Evolutionary conservation across 441 rosid species (phyloP), one percentile per base, ranked within the genome.

Genomic region (Syzygium syzygioides): DNA sequence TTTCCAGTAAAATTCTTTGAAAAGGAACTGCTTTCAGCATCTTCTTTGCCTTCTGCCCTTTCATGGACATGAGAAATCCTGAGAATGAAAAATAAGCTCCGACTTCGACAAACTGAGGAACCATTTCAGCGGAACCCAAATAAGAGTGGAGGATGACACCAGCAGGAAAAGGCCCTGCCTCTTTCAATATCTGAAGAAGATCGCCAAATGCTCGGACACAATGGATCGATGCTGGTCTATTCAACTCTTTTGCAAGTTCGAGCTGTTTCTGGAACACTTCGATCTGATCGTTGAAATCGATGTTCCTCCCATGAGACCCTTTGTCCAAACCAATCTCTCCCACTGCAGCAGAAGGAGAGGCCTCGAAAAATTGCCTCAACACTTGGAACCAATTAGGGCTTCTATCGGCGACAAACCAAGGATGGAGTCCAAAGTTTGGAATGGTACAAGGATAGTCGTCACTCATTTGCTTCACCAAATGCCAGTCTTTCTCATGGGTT

Each of bases 251-350:
- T 25, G 98, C 98, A 89, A 97, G 97, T 91, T 95, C 91, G 50
- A 97, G 96, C 91, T 98, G 99, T 92, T 92, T 94, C 88, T 80
- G 91, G 89, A 97, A 96, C 85, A 96, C 99, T 48, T 93, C 93
- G 86, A 95, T 94, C 95, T 98, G 99, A 91, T 94, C 95, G 0
- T 89, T 56, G 88, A 96, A 96, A 92, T 95, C 96, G 60, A 95
- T 95, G 85, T 91, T 91, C 92, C 91, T 91, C 89, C 96, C 99
- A 86, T 87, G 94, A 5, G 96, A 95, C 87, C 99, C 95, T 92
- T 94, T 96, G 93, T 97, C 99, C 85, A 97, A 91, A 87, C 99
- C 99, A 93, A 97, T 95, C 98, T 97, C 99, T 92, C 99, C 99
- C 92, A 98, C 92, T 66, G 99, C 98, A 90, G 99, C 99, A 89